Base-by-base conservation (phyloP, 805 yeast genomes). In the Yarrowia porcina region DNA sequence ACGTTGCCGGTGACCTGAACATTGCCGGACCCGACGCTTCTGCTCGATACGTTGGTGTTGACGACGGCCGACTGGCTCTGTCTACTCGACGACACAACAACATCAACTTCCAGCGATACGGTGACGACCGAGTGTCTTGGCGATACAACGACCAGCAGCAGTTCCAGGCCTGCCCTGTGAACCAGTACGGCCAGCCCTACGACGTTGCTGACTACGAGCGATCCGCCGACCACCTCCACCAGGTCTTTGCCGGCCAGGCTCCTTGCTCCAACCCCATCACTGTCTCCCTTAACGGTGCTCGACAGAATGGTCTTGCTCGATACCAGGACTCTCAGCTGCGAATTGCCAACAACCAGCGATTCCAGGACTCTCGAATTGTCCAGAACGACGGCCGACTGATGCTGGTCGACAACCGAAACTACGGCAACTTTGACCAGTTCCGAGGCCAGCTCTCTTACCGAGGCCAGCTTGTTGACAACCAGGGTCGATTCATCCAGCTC, bases 81-180 rank as follows among this genome's bases (percentile, higher is more conserved):
- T n/a, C n/a, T n/a, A n/a, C n/a, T n/a, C n/a, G n/a, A n/a, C n/a
- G n/a, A n/a, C n/a, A n/a, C n/a, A n/a, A n/a, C n/a, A n/a, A n/a
- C n/a, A n/a, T n/a, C n/a, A n/a, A n/a, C n/a, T n/a, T n/a, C n/a
- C n/a, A n/a, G n/a, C n/a, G n/a, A n/a, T n/a, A n/a, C n/a, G n/a
- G n/a, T n/a, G n/a, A n/a, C n/a, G n/a, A n/a, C n/a, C n/a, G n/a
- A n/a, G n/a, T n/a, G n/a, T n/a, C n/a, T n/a, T n/a, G n/a, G n/a
- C n/a, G n/a, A n/a, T n/a, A n/a, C n/a, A n/a, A n/a, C n/a, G n/a
- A n/a, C n/a, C n/a, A n/a, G n/a, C n/a, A n/a, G n/a, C n/a, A n/a
- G n/a, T n/a, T n/a, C n/a, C 54, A 47, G 38, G 54, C 54, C 54
- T 47, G 54, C 28, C 54, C 54, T 38, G 54, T 47, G 2, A n/a